Evolutionary conservation across 2,329 filamentous ascomycete genomes (phyloP), one percentile per base, ranked within the genome.

Genomic region (Exophiala bonariae): DNA sequence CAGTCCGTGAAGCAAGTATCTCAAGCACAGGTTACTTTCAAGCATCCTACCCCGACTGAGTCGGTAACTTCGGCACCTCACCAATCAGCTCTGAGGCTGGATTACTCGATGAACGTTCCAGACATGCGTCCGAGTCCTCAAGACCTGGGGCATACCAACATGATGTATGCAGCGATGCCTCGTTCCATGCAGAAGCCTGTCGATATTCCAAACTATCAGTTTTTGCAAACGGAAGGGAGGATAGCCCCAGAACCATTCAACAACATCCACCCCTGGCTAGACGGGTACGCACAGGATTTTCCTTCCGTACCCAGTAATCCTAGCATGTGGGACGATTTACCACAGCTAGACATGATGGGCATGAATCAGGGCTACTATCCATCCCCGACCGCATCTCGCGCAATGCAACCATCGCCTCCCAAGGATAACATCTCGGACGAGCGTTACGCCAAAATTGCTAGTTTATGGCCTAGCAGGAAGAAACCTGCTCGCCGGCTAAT

Each of bases 391-490:
- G 22, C 31, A 10, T 22, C 36, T 18, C 28, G 35, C 10, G 26
- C 32, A 7, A 16, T 31, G 11, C n/a, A 32, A 14, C 43, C 16
- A 19, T 40, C 43, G n/a, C 43, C 43, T 14, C 43, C 43, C 43
- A 46, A 39, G 20, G 43, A 28, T 28, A 28, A 46, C 19, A 46
- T 46, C 20, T 40, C 43, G 2, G 43, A 46, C 31, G 43, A 46
- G 16, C 31, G 43, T n/a, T 46, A 46, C 19, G 43, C 43, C 7
- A 46, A 46, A 26, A 26, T 26, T 11, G 23, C 23, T 6, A 26
- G 23, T 11, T 26, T 26, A 26, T 48, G 45, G 45, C 45, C 45
- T 16, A 43, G 16, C 19, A 40, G 30, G 18, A 48, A 36, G 16
- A 19, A 48, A 17, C 20, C 38, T 14, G 18, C 39, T 11, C 32